Percentiles rank a stretch among this genome's conserved stretches.
Evolutionary conservation across 2,329 filamentous ascomycete species (phyloP).

Genomic region (Claviceps pusilla): DNA sequence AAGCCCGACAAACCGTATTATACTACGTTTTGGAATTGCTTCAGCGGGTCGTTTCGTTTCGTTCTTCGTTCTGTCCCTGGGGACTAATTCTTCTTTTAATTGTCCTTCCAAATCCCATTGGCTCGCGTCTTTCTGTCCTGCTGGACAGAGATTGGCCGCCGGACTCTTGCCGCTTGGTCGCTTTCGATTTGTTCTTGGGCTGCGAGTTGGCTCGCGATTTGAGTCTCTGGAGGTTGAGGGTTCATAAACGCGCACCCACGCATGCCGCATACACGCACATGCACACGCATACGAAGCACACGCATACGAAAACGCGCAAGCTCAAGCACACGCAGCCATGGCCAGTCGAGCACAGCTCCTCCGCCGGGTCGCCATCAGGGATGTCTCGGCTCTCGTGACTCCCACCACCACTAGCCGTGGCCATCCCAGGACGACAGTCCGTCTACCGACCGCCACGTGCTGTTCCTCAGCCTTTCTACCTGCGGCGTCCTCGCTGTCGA

Average conservation of each 20-base stretch:
- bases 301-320: not conserved
- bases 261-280: not conserved
- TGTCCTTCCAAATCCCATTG: too few relatives aligned
- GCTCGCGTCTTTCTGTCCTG: not conserved
- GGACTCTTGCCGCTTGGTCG: not conserved
- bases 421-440: not conserved
- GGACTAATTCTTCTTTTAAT: too few relatives aligned
- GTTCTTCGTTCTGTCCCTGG: too few relatives aligned
- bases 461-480: not conserved
- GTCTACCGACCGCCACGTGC: not conserved
- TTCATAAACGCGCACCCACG: not conserved
- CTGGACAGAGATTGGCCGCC: not conserved
- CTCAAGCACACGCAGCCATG: not conserved
- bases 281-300: not conserved
- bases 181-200: not conserved
- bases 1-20: too few relatives aligned
- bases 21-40: not conserved
- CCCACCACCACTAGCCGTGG: not conserved
- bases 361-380: not conserved
- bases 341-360: constrained; percentile 4
- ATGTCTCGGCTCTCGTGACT: constrained; percentile 2
- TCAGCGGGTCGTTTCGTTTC: not conserved
- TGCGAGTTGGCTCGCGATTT: not conserved
- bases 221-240: not conserved
- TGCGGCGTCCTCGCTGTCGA: constrained; percentile 7